Conservation (phyloP, 2,329 filamentous ascomycete genomes). For the Cladosporium austrohemisphaericum region DNA sequence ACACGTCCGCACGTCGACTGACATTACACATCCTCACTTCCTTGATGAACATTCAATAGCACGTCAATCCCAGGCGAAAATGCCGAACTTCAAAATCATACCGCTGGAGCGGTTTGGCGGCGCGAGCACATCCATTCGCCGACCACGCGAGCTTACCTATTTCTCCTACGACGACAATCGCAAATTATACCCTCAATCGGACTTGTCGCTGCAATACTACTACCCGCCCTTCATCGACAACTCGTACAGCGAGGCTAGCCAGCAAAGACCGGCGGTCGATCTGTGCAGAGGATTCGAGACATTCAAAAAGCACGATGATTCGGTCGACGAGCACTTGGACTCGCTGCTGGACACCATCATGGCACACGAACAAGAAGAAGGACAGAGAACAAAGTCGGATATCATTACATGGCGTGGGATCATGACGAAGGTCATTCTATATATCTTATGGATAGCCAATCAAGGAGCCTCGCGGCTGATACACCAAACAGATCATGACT, state of each 20-base stretch:
- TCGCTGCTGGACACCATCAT: constrained; percentile 74
- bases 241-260: constrained; percentile 20
- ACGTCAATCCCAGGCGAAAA: no score
- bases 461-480: constrained; percentile 7
- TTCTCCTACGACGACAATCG: constrained; percentile 92
- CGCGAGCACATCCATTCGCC: constrained; percentile 65
- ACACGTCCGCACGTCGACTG: no score
- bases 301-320: constrained; percentile 80
- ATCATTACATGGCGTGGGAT: constrained; percentile 94
- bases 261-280: constrained; percentile 56
- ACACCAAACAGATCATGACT: constrained; percentile 69
- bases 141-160: constrained; percentile 81
- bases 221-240: constrained; percentile 60
- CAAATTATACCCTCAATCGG: constrained; percentile 64
- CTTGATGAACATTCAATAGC: no score
- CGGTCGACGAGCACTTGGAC: constrained; percentile 80
- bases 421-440: constrained; percentile 79
- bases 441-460: background rate
- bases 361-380: constrained; percentile 65
- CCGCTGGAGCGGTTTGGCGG: constrained; percentile 67
- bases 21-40: no score
- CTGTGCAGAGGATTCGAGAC: constrained; percentile 76
- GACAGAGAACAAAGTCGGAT: constrained; percentile 62
- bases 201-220: constrained; percentile 81
- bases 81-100: constrained; percentile 57